Evolutionary conservation across 129 eudicot genomes (phyloP).

Genomic region (Silybum marianum): DNA sequence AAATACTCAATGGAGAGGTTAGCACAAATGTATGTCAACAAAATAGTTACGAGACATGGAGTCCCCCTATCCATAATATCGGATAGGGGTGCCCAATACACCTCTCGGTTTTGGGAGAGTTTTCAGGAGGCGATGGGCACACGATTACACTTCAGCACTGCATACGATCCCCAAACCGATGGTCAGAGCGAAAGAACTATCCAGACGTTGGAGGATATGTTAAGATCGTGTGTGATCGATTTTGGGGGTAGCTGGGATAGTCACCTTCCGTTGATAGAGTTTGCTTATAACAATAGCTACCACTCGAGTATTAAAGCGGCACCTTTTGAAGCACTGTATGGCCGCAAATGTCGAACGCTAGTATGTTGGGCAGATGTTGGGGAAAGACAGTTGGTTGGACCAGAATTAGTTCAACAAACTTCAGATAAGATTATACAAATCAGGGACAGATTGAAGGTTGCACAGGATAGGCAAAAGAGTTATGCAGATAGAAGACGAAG

Average conservation of each 20-base stretch:
- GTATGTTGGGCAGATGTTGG: not conserved
- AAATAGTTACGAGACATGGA: not conserved
- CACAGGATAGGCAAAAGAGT: no score
- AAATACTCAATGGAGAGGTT: not conserved
- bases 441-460: not conserved
- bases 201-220: no score
- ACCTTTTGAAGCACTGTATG: not conserved
- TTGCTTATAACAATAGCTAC: not conserved
- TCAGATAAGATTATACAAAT: no score
- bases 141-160: no score
- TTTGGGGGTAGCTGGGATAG: not conserved
- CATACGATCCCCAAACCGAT: no score
- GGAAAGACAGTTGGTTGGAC: not conserved
- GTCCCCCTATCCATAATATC: not conserved
- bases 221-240: no score
- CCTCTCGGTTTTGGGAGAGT: not conserved
- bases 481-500: no score
- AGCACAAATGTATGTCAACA: not conserved
- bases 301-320: not conserved
- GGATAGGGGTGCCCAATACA: not conserved
- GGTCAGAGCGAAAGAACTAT: no score
- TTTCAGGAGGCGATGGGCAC: no score
- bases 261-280: not conserved
- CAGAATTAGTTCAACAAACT: not conserved
- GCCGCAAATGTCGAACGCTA: not conserved